These are phyloP conservation scores for Coniochaeta sp. DNA, from an alignment of 2,329 filamentous ascomycete genomes.

Conservation along the genomic window DNA sequence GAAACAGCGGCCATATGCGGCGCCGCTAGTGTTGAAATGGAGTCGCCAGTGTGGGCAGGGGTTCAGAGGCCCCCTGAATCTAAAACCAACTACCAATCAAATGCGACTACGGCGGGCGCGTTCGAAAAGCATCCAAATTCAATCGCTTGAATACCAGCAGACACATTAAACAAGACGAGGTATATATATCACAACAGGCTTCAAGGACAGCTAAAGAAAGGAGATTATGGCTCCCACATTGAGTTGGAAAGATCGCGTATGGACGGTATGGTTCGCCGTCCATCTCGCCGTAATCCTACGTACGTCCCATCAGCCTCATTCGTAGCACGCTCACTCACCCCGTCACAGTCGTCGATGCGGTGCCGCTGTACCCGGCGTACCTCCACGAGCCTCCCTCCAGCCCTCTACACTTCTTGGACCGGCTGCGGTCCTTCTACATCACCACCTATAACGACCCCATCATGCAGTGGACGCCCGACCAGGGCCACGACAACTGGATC, in stretches of 20 bases:
- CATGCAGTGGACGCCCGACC: slow-evolving; percentile 28
- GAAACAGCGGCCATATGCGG: too few relatives aligned
- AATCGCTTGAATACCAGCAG: neutral
- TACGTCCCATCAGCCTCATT: slow-evolving; percentile 10
- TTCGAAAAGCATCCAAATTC: neutral
- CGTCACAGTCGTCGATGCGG: slow-evolving; percentile 42
- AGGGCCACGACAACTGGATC: slow-evolving; percentile 38
- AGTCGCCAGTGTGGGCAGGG: too few relatives aligned
- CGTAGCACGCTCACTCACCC: neutral
- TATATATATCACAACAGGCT: neutral
- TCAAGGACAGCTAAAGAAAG: neutral
- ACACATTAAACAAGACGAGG: too few relatives aligned
- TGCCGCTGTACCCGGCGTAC: slow-evolving; percentile 41
- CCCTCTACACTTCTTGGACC: slow-evolving; percentile 39
- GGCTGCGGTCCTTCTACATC: slow-evolving; percentile 39
- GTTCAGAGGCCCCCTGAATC: too few relatives aligned
- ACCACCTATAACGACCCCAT: slow-evolving; percentile 44
- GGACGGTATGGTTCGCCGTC: slow-evolving; percentile 23
- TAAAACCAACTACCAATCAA: neutral
- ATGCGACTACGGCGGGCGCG: neutral
- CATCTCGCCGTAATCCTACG: slow-evolving; percentile 22
- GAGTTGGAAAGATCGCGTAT: slow-evolving; percentile 17
- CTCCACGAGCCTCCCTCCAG: slow-evolving; percentile 32
- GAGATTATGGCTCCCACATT: neutral
- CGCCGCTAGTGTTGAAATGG: too few relatives aligned